phyloP scores from a whole-genome alignment of 495 filamentous ascomycete genomes.

The Aspergillus sparsus region DNA sequence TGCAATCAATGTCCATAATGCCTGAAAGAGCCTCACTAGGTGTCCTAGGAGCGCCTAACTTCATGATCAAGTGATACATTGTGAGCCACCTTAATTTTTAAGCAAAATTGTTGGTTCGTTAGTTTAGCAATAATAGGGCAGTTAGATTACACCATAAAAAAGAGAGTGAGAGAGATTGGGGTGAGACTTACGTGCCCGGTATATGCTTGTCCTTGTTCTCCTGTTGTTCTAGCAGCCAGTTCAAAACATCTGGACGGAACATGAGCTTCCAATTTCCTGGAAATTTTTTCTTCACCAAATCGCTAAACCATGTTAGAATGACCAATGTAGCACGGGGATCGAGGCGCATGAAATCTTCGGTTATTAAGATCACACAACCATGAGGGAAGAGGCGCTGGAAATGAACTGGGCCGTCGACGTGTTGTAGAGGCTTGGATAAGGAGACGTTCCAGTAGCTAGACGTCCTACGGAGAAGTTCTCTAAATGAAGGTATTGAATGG shows the following conservation, averaged over 20 bases:
- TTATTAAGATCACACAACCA: conserved; percentile 60
- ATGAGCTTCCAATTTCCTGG: conserved; percentile 42
- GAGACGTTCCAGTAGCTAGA: conserved; percentile 44
- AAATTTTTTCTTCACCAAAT: conserved; percentile 22
- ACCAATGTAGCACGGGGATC: conserved; percentile 51
- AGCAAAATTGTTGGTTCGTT: not conserved
- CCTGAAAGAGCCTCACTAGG: conserved; percentile 21
- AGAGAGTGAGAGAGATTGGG: not conserved
- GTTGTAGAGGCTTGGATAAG: conserved; percentile 30
- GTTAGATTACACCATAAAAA: not conserved
- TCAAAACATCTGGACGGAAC: conserved; percentile 42
- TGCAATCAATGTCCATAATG: conserved; percentile 10
- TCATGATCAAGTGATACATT: conserved; percentile 34
- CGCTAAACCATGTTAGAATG: conserved; percentile 61
- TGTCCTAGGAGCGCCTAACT: conserved; percentile 19
- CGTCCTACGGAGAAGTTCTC: conserved; percentile 22
- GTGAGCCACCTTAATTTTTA: conserved; percentile 25
- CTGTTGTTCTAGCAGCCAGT: conserved; percentile 35
- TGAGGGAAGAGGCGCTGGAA: conserved; percentile 57
- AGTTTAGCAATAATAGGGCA: not conserved
- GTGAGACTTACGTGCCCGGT: conserved; percentile 27
- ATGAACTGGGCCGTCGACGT: conserved; percentile 24
- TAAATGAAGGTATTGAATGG: conserved; percentile 33
- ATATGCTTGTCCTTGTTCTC: conserved; percentile 16
- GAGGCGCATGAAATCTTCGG: conserved; percentile 60